phyloP scores from a whole-genome alignment of 257 asterid genomes.

The Sherardia arvensis region DNA sequence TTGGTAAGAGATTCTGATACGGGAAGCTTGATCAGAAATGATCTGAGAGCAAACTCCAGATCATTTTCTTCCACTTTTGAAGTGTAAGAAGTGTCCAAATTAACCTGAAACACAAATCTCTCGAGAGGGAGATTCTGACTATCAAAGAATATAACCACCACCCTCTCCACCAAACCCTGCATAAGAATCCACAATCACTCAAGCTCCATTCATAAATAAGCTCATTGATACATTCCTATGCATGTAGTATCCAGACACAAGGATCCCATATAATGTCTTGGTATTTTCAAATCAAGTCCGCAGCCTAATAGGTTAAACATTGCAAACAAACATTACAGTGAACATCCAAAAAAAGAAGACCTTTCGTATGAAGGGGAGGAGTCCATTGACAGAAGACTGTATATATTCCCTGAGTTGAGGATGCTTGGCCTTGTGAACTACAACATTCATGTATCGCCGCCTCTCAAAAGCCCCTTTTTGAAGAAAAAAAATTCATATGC shows the following conservation, averaged over 20 bases:
- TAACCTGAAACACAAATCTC: slow-evolving; percentile 74
- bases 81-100: slow-evolving; percentile 51
- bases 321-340: not conserved
- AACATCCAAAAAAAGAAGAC: slow-evolving; percentile 17
- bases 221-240: not conserved
- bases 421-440: slow-evolving; percentile 72
- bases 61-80: slow-evolving; percentile 56
- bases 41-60: slow-evolving; percentile 69
- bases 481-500: not conserved
- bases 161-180: slow-evolving; percentile 86
- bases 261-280: not conserved
- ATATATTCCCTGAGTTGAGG: slow-evolving; percentile 69
- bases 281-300: not conserved
- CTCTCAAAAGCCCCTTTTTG: slow-evolving; percentile 79
- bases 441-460: slow-evolving; percentile 75
- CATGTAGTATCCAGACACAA: too few species aligned
- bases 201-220: not conserved
- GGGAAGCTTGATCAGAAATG: slow-evolving; percentile 79
- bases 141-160: slow-evolving; percentile 62
- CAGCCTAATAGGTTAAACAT: not conserved
- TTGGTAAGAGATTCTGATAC: slow-evolving; percentile 56
- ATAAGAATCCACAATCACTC: slow-evolving; percentile 3
- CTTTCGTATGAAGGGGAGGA: slow-evolving; percentile 66
- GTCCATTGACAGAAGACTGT: slow-evolving; percentile 58
- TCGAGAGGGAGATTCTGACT: slow-evolving; percentile 51